A percentile compares a stretch with the other conserved stretches of the same genome.
Conservation (phyloP, 768 basidiomycete genomes). For the Suillus discolor region DNA sequence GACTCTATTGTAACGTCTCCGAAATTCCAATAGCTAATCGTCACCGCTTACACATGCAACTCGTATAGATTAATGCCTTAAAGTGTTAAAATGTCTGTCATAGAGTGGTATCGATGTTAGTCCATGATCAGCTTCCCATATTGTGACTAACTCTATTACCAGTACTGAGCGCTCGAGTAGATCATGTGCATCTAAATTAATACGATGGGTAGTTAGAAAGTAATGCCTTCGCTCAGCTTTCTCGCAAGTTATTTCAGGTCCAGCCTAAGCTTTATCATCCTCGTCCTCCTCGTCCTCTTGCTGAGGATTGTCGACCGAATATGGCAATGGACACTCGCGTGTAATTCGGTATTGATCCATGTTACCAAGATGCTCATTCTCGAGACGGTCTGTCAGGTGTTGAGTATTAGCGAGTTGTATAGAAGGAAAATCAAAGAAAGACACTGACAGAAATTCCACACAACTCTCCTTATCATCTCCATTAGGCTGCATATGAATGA, state of each 20-base stretch:
- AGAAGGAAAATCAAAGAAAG: not conserved
- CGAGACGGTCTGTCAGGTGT: conserved; percentile 60
- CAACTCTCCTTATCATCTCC: conserved; percentile 80
- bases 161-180: not conserved
- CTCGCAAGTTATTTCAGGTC: not conserved
- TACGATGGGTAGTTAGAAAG: not conserved
- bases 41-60: no score
- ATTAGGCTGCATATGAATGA: conserved; percentile 69
- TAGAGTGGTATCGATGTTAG: not conserved
- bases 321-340: conserved; percentile 83
- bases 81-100: not conserved
- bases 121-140: not conserved
- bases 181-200: not conserved
- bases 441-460: conserved; percentile 89
- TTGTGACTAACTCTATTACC: not conserved
- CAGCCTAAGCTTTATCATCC: conserved; percentile 37
- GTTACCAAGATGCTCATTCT: conserved; percentile 93
- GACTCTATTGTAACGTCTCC: not conserved
- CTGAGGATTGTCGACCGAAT: conserved; percentile 50
- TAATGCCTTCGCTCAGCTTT: not conserved
- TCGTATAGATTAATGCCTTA: not conserved
- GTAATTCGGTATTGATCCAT: conserved; percentile 91
- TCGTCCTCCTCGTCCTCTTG: conserved; percentile 48
- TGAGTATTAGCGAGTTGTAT: not conserved
- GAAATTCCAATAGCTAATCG: not conserved